Evolutionary conservation across 106 monocot genomes (phyloP).

Genomic region (Platanthera guangdongensis): DNA sequence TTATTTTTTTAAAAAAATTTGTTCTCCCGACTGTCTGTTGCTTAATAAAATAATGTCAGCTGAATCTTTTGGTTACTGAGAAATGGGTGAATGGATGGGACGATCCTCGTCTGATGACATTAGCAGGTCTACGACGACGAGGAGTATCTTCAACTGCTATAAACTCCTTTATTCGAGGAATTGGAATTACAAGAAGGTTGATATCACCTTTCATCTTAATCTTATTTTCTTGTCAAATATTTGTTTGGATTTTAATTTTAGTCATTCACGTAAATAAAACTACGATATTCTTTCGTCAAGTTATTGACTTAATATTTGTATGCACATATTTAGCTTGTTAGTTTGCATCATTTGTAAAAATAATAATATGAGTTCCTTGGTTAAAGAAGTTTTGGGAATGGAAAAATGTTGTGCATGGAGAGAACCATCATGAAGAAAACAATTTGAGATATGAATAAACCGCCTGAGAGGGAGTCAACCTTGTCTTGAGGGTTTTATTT

Average conservation of each 20-base stretch:
- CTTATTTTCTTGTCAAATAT: neutral
- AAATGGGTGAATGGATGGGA: conserved; percentile 97
- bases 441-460: too few relatives aligned
- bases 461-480: too few relatives aligned
- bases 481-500: too few relatives aligned
- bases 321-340: neutral
- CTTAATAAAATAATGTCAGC: conserved; percentile 32
- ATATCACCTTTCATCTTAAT: neutral
- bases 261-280: neutral
- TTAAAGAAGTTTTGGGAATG: too few relatives aligned
- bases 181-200: conserved; percentile 98
- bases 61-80: conserved; percentile 77
- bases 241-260: neutral
- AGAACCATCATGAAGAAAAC: too few relatives aligned
- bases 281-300: neutral
- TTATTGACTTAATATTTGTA: neutral
- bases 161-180: conserved; percentile 85
- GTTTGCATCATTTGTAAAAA: neutral
- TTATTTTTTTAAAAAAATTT: neutral
- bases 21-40: neutral
- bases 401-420: too few relatives aligned
- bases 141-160: conserved; percentile 93
- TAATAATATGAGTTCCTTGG: neutral
- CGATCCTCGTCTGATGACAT: conserved; percentile 88
- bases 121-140: conserved; percentile 81